Evolutionary conservation across 2,329 filamentous ascomycete genomes (phyloP), one percentile per base, ranked within the genome.

Genomic region (Aspergillus flavus): DNA sequence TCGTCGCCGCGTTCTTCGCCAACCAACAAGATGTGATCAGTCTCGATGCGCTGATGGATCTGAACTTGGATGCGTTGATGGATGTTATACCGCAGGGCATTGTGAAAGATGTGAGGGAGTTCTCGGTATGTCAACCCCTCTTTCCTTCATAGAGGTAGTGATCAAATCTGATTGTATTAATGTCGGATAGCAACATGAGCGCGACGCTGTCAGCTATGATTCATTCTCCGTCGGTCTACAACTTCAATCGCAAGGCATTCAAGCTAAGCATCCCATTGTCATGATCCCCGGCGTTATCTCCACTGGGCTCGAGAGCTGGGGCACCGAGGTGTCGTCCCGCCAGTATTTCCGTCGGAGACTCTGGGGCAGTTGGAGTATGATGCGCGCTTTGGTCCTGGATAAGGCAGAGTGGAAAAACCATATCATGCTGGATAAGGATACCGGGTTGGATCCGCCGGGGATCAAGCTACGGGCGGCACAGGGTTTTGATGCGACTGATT

Each of bases 311-410:
- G 95, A 99, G 79, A 97, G 93, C 55, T 99, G 95, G 95, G 93
- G 94, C 4, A 98, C 95, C 0, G 89, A 91, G 57, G 91, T 94
- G 73, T 83, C 85, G 48, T 97, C 94, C 9, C 87, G 93, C 41
- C 91, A 90, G 63, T 99, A 98, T 79, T 99, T 99, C 78, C 86
- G 95, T 66, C 97, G 96, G 80, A 85, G 95, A 59, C 81, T 99
- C 57, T 99, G 95, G 95, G 95, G 95, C 5, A 97, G 93, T 70
- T 99, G 96, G 95, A 96, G 88, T 67, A 99, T 99, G 95, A 97
- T 99, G 93, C 87, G 91, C 57, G 94, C 95, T 0, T 81, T 99
- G 68, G 92, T 99, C 1, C 80, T 96, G 72, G 95, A 98, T 77
- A 97, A 98, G 79, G 89, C 96, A 32, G 85, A 87, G 39, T 99